Percentiles rank a stretch among this genome's conserved stretches.
phyloP scores from a whole-genome alignment of 495 filamentous ascomycete species.

The Podospora fimiseda region DNA sequence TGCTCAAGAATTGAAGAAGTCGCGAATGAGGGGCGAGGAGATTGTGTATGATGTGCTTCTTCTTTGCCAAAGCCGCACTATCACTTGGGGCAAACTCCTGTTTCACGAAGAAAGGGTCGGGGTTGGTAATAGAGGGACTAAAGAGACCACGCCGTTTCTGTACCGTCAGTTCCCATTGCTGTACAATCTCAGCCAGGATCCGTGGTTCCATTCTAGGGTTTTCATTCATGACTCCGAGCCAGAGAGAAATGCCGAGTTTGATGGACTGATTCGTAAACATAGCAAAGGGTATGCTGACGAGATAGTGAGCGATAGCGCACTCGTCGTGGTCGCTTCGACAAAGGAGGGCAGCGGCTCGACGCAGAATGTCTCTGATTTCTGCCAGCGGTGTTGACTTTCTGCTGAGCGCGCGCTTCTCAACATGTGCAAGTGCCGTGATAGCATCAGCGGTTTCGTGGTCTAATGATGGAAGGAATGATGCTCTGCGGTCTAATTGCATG shows the following conservation, averaged over 20 bases:
- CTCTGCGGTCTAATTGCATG: conserved; percentile 43
- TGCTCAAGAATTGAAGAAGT: conserved; percentile 81
- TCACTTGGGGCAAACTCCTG: conserved; percentile 92
- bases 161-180: conserved; percentile 79
- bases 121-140: conserved; percentile 63
- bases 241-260: conserved; percentile 89
- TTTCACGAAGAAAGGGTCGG: conserved; percentile 82
- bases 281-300: conserved; percentile 85
- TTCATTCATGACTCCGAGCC: conserved; percentile 95
- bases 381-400: conserved; percentile 61
- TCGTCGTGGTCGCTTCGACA: conserved; percentile 67
- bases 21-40: conserved; percentile 78
- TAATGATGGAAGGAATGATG: conserved; percentile 35
- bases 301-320: conserved; percentile 69
- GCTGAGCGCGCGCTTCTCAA: conserved; percentile 60
- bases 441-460: conserved; percentile 49
- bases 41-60: conserved; percentile 70
- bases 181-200: conserved; percentile 73
- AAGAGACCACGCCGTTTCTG: conserved; percentile 74
- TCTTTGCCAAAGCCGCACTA: conserved; percentile 62
- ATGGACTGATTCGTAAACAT: conserved; percentile 93
- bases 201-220: conserved; percentile 81
- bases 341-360: conserved; percentile 75
- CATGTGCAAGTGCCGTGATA: conserved; percentile 53
- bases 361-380: conserved; percentile 72